phyloP scores from a whole-genome alignment of 495 filamentous ascomycete genomes.

The Recurvomyces mirabilis region DNA sequence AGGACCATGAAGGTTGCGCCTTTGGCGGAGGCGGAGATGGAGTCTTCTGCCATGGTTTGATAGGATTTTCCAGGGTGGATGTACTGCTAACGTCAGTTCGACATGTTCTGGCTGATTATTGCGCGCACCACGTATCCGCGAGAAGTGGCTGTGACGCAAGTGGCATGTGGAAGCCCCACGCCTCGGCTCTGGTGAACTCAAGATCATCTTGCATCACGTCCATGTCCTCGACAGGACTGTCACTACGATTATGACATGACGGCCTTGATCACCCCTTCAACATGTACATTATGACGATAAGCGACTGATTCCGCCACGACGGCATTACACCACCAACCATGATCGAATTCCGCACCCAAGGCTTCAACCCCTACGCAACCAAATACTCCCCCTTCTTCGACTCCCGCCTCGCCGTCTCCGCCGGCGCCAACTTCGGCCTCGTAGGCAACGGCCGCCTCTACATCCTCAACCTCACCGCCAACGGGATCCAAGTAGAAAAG shows the following conservation, averaged over 20 bases:
- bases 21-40: slow-evolving; percentile 43
- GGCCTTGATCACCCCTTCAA: too few relatives aligned
- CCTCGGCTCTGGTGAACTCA: too few relatives aligned
- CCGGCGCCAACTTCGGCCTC: slow-evolving; percentile 85
- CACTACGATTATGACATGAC: too few relatives aligned
- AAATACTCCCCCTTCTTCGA: slow-evolving; percentile 99
- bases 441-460: slow-evolving; percentile 90
- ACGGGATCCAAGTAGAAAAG: slow-evolving; percentile 75
- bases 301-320: too few relatives aligned
- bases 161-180: too few relatives aligned
- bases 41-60: slow-evolving; percentile 13
- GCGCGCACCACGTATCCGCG: too few relatives aligned
- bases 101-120: too few relatives aligned
- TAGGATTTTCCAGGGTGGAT: not conserved
- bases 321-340: not conserved
- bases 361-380: slow-evolving; percentile 87
- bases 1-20: slow-evolving; percentile 79
- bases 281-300: too few relatives aligned
- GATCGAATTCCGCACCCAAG: slow-evolving; percentile 86
- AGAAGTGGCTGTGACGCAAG: too few relatives aligned
- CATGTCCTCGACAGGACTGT: too few relatives aligned
- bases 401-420: slow-evolving; percentile 75
- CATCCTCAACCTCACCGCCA: slow-evolving; percentile 64
- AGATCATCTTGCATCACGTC: too few relatives aligned
- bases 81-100: not conserved